Evolutionary conservation across 2,329 filamentous ascomycete species (phyloP).

Genomic region (Chaetomiaceae sp.): DNA sequence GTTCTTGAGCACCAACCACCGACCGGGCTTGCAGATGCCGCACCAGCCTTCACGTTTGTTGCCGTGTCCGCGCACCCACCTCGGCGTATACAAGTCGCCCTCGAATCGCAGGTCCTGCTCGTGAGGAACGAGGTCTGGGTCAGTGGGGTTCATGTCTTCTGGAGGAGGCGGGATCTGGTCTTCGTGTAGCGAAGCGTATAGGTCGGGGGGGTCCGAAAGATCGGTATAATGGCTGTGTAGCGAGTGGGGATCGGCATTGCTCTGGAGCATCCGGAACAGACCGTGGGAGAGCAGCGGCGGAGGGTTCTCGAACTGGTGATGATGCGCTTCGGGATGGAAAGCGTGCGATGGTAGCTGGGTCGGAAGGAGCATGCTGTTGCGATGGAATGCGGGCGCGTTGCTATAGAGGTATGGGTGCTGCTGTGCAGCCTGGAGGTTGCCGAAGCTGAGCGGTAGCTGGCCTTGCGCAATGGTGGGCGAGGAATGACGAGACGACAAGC

Average conservation of each 20-base stretch:
- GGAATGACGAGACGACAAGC: slow-evolving; percentile 51
- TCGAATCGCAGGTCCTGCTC: slow-evolving; percentile 76
- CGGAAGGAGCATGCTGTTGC: slow-evolving; percentile 57
- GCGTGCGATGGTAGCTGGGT: slow-evolving; percentile 50
- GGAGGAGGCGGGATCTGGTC: slow-evolving; percentile 70
- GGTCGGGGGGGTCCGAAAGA: slow-evolving; percentile 68
- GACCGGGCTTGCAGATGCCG: slow-evolving; percentile 77
- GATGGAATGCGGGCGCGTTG: slow-evolving; percentile 47
- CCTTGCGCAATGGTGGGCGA: slow-evolving; percentile 45
- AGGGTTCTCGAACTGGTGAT: slow-evolving; percentile 49
- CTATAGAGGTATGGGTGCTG: slow-evolving; percentile 54
- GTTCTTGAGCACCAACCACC: slow-evolving; percentile 86
- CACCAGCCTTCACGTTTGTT: slow-evolving; percentile 90
- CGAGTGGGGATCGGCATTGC: slow-evolving; percentile 65
- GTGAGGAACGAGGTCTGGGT: slow-evolving; percentile 70
- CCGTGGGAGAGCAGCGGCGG: slow-evolving; percentile 65
- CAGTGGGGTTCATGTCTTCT: slow-evolving; percentile 75
- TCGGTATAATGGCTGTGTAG: slow-evolving; percentile 68
- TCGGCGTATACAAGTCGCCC: slow-evolving; percentile 77
- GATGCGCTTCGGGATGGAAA: slow-evolving; percentile 47
- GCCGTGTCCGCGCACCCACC: slow-evolving; percentile 79
- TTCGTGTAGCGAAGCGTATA: slow-evolving; percentile 71
- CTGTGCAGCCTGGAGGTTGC: slow-evolving; percentile 52
- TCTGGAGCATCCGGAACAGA: slow-evolving; percentile 68
- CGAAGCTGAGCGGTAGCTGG: slow-evolving; percentile 50